Conservation (phyloP, 495 filamentous ascomycete genomes). For the Beverwykella pulmonaria region DNA sequence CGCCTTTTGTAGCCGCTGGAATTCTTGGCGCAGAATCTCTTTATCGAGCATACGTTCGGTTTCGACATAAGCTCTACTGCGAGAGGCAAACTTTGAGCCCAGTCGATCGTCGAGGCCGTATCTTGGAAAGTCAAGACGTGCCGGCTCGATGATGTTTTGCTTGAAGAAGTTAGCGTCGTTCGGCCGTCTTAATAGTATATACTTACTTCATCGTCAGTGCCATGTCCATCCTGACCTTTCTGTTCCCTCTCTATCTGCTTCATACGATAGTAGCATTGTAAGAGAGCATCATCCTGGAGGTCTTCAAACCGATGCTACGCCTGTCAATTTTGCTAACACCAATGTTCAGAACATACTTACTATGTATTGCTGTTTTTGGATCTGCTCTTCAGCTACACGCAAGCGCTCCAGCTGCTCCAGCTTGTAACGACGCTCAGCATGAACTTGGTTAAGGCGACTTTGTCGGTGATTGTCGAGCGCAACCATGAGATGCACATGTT, state of each 20-base stretch:
- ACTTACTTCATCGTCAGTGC: slow-evolving; percentile 37
- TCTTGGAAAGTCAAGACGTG: slow-evolving; percentile 21
- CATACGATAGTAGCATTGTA: slow-evolving; percentile 25
- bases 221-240: slow-evolving; percentile 15
- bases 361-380: slow-evolving; percentile 24
- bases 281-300: slow-evolving; percentile 25
- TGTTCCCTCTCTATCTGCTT: slow-evolving; percentile 27
- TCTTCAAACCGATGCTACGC: slow-evolving; percentile 25
- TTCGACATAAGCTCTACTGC: slow-evolving; percentile 37
- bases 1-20: slow-evolving; percentile 7
- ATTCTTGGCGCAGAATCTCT: slow-evolving; percentile 6
- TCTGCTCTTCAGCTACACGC: slow-evolving; percentile 19
- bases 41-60: slow-evolving; percentile 29
- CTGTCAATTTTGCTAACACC: neutral
- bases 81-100: slow-evolving; percentile 32
- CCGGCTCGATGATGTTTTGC: slow-evolving; percentile 27
- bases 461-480: slow-evolving; percentile 34
- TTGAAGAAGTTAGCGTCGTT: slow-evolving; percentile 6
- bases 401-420: slow-evolving; percentile 26
- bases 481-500: slow-evolving; percentile 35
- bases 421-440: slow-evolving; percentile 16
- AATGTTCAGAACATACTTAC: slow-evolving; percentile 8
- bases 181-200: neutral
- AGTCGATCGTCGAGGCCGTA: slow-evolving; percentile 16
- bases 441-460: slow-evolving; percentile 29